These are phyloP conservation scores for Phialophora macrospora DNA, from an alignment of 2,329 filamentous ascomycete genomes.

Conservation along the genomic window DNA sequence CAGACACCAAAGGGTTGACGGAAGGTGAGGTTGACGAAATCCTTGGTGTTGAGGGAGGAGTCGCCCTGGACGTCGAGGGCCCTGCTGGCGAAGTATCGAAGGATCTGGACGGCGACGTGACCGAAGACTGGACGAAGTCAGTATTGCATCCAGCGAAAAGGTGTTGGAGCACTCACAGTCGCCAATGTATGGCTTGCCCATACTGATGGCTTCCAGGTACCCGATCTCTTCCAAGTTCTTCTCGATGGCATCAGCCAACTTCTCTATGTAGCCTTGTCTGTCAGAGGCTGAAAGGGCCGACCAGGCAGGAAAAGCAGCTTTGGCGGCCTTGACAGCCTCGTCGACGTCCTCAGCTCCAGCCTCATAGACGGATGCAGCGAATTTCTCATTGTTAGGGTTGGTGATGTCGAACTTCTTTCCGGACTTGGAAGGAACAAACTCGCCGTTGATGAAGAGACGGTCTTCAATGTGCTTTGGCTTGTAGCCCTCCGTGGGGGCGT, in stretches of 20 bases:
- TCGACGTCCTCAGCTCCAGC: constrained; percentile 44
- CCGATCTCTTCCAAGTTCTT: constrained; percentile 52
- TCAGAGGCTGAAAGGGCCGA: constrained; percentile 51
- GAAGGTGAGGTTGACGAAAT: constrained; percentile 60
- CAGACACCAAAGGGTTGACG: constrained; percentile 61
- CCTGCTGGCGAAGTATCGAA: constrained; percentile 71
- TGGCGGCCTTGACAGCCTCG: constrained; percentile 42
- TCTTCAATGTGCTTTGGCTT: constrained; percentile 37
- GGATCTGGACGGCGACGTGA: constrained; percentile 66
- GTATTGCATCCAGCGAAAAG: neutral
- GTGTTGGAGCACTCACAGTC: constrained; percentile 45
- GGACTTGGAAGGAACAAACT: constrained; percentile 43
- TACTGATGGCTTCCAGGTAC: constrained; percentile 55
- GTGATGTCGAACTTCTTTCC: constrained; percentile 44
- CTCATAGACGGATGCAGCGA: constrained; percentile 42
- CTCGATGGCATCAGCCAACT: constrained; percentile 50
- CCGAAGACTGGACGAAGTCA: constrained; percentile 65
- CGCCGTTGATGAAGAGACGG: constrained; percentile 47
- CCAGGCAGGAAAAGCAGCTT: constrained; percentile 50
- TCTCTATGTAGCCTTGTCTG: constrained; percentile 49
- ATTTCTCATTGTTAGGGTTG: constrained; percentile 43
- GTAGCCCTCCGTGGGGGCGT: constrained; percentile 21
- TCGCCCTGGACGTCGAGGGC: constrained; percentile 49
- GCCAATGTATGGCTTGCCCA: constrained; percentile 57
- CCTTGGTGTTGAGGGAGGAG: constrained; percentile 53